Evolutionary conservation across 192 early-diverging fungal species (phyloP).

Genomic region (Rhizophagus prolifer): DNA sequence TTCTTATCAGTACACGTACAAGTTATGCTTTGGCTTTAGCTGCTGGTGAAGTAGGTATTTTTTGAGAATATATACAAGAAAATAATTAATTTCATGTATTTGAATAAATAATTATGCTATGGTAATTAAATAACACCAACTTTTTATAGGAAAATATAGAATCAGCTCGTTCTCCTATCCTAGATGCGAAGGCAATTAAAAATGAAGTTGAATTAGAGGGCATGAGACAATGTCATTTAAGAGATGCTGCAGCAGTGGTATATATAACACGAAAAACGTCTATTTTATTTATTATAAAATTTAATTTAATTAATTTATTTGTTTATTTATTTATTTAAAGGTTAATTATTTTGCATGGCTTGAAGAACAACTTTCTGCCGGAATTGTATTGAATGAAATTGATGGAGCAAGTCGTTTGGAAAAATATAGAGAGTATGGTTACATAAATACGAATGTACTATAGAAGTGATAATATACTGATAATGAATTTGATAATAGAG

Average conservation of each 20-base stretch:
- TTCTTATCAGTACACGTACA: slow-evolving; percentile 65
- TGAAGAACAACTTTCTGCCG: slow-evolving; percentile 80
- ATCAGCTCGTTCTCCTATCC: slow-evolving; percentile 68
- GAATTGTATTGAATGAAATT: slow-evolving; percentile 75
- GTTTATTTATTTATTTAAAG: neutral
- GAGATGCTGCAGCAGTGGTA: slow-evolving; percentile 87
- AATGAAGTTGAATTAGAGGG: slow-evolving; percentile 88
- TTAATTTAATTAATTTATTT: neutral
- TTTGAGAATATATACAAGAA: neutral
- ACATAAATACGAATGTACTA: neutral
- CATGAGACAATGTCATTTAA: slow-evolving; percentile 86
- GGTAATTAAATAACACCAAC: neutral
- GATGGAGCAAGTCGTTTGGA: slow-evolving; percentile 86
- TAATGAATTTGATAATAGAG: slow-evolving; percentile 34
- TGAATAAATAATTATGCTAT: neutral
- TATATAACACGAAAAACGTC: slow-evolving; percentile 30
- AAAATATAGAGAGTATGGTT: slow-evolving; percentile 59
- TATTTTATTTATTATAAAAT: neutral
- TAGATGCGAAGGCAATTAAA: slow-evolving; percentile 89
- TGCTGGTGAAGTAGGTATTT: slow-evolving; percentile 54
- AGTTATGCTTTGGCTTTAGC: slow-evolving; percentile 75
- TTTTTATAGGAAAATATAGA: slow-evolving; percentile 47
- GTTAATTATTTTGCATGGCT: slow-evolving; percentile 83
- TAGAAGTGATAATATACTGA: neutral
- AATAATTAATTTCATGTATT: neutral